Base-by-base conservation (phyloP, 1,139 yeast genomes). In the Pichia terricola region DNA sequence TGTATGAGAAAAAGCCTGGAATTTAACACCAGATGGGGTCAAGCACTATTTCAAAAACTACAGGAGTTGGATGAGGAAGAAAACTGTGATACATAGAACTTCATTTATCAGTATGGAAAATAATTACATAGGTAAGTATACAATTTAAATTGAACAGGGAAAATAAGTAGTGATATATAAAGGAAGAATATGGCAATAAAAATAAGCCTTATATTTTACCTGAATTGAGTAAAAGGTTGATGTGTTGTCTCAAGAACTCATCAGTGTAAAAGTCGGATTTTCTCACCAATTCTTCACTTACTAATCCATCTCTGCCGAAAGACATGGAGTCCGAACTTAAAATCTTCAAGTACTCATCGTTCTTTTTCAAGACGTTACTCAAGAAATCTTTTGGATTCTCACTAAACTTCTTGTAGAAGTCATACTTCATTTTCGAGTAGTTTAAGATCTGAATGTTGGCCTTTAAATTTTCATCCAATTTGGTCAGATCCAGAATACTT, bases 241-340 rank as follows among this genome's bases (percentile, higher is more conserved):
- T 72, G 55, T 85, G 86, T 55, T 87, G 91, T 53, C 76, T 75
- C 45, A 88, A 69, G 56, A 84, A 67, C 48, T 85, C 86, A 48
- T 85, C 87, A 39, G 78, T 76, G 64, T 87, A 89, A 62, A 83
- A 88, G 35, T 81, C 76, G 6, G 95, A 78, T 55, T 81, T 77
- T 66, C 98, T 77, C 3, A 87, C 95, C 31, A 78, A 70, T 60
- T 91, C 97, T 63, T 89, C 97, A 59, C 85, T 87, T 62, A 84
- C 85, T 8, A 94, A 88, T 55, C 85, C 89, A 61, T 89, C 96
- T 46, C 79, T 70, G 49, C 91, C 69, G 56, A 87, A 87, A 25
- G 74, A 74, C 16, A 81, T 81, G 0, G 98, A 96, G 56, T 88
- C 82, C 40, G 81, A 72, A 36, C 88, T 74, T 53, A 91, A 69